Conservation (phyloP, 495 filamentous ascomycete species). For the Annulohypoxylon maeteangense region DNA sequence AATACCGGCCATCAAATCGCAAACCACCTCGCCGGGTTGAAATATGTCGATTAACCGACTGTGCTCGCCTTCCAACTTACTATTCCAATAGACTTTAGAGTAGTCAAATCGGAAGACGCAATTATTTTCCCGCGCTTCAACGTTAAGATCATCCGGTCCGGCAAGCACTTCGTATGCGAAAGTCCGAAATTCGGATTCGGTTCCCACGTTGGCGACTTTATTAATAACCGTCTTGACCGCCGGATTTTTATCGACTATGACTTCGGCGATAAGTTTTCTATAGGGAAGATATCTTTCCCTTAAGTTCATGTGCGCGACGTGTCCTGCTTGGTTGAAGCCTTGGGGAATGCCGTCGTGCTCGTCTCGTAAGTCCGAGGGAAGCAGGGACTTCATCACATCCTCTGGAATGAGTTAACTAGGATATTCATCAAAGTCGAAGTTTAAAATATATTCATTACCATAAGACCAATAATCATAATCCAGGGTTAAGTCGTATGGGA, state of each 20-base stretch:
- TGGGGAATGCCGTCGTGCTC: slow-evolving; percentile 79
- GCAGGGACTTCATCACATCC: slow-evolving; percentile 81
- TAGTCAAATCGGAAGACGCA: slow-evolving; percentile 79
- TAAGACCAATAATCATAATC: slow-evolving; percentile 89
- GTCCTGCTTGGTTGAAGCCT: slow-evolving; percentile 87
- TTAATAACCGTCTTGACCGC: slow-evolving; percentile 89
- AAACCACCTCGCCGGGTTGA: slow-evolving; percentile 84
- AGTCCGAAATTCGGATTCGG: slow-evolving; percentile 86
- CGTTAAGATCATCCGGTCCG: slow-evolving; percentile 80
- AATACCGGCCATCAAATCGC: slow-evolving; percentile 97
- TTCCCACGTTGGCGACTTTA: slow-evolving; percentile 89
- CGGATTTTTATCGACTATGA: slow-evolving; percentile 88
- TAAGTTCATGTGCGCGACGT: slow-evolving; percentile 94
- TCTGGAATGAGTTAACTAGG: slow-evolving; percentile 57
- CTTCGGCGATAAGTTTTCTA: slow-evolving; percentile 82
- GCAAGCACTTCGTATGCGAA: slow-evolving; percentile 93
- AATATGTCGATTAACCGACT: slow-evolving; percentile 81
- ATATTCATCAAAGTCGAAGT: slow-evolving; percentile 5
- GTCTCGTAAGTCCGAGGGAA: slow-evolving; percentile 69
- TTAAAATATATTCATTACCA: slow-evolving; percentile 61
- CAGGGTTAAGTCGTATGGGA: slow-evolving; percentile 78
- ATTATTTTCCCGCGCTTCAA: slow-evolving; percentile 72
- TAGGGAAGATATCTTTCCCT: slow-evolving; percentile 81
- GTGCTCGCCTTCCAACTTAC: slow-evolving; percentile 87
- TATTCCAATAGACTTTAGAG: slow-evolving; percentile 97